Percentiles rank a stretch among this genome's conserved stretches.
Conservation (phyloP, 768 basidiomycete genomes). For the Boletus sensibilis region DNA sequence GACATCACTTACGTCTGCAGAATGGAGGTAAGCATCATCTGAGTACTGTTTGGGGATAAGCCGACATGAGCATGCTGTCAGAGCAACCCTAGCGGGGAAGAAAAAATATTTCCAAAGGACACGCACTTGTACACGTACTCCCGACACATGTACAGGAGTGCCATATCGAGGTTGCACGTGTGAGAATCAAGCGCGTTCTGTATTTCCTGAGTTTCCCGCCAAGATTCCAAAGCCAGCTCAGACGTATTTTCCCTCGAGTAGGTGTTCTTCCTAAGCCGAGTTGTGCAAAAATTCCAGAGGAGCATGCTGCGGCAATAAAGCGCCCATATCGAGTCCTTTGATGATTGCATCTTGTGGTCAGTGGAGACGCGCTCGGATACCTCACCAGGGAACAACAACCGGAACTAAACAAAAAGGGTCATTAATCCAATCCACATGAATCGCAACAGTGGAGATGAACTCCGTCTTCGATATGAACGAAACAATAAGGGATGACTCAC, state of each 20-base stretch:
- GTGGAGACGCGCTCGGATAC: slow-evolving; percentile 49
- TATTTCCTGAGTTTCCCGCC: slow-evolving; percentile 64
- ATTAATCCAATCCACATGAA: slow-evolving; percentile 9
- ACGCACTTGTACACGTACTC: slow-evolving; percentile 77
- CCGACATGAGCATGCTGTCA: slow-evolving; percentile 16
- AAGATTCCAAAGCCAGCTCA: slow-evolving; percentile 58
- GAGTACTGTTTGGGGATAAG: slow-evolving; percentile 44
- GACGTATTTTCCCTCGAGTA: slow-evolving; percentile 53
- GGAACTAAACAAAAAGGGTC: slow-evolving; percentile 16
- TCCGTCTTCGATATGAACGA: slow-evolving; percentile 4
- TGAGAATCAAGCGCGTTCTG: slow-evolving; percentile 68
- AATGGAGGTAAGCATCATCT: slow-evolving; percentile 62
- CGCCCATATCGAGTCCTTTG: slow-evolving; percentile 81
- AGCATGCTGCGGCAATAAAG: slow-evolving; percentile 81
- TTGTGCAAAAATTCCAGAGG: slow-evolving; percentile 68
- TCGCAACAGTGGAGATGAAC: slow-evolving; percentile 8
- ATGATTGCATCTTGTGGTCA: slow-evolving; percentile 46
- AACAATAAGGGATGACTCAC: slow-evolving; percentile 40
- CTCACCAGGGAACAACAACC: slow-evolving; percentile 76
- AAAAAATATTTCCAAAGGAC: slow-evolving; percentile 1
- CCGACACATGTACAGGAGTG: slow-evolving; percentile 61
- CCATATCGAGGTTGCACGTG: slow-evolving; percentile 67
- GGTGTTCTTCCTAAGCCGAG: slow-evolving; percentile 45
- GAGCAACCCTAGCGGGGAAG: slow-evolving; percentile 3
- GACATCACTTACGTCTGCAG: slow-evolving; percentile 56